Evolutionary conservation across 2,329 filamentous ascomycete species (phyloP), one percentile per base, ranked within the genome.

Genomic region (Coniochaeta sp.): DNA sequence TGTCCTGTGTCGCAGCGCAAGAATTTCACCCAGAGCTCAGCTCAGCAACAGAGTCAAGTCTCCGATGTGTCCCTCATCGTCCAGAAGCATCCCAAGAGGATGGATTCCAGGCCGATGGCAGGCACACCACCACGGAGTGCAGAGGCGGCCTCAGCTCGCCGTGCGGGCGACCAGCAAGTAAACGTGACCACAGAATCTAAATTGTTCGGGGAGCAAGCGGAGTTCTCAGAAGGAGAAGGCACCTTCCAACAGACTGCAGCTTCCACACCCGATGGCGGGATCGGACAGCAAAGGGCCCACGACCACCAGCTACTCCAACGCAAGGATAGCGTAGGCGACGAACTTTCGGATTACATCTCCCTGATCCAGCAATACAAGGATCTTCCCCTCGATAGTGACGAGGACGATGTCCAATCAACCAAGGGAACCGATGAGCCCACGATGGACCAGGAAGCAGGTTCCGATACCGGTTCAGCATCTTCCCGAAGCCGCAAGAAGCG

Each of bases 321-420:
- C 44, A 32, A 56, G 55, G 38, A 28, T n/a, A 24, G 36, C 24
- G 30, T 56, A 0, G 63, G 64, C 34, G 87, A 90, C 65, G 84
- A 83, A 30, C 75, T 93, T 9, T 82, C 88, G 34, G 75, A 83
- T 38, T 82, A 84, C 59, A 91, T 95, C 61, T 73, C 81, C 34
- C 79, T 88, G 66, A 78, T 87, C 55, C 84, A 82, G 65, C 77
- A 82, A 59, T 80, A 83, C 34, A 81, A 83, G 61, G 75, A 88
- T 61, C 74, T 91, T 34, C 82, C 82, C 1, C 67, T 86, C 5
- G 81, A 82, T 60, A 68, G 71, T 30, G 80, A 80, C 7, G 76
- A 78, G 2, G 74, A 78, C n/a, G 67, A 72, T 55, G n/a, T 47
- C 14, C 66, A 71, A 17, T 67, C 64, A 7, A 62, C 58, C 26